Conservation (phyloP, 169 alveolate species). For the Toxoplasma gondii region DNA sequence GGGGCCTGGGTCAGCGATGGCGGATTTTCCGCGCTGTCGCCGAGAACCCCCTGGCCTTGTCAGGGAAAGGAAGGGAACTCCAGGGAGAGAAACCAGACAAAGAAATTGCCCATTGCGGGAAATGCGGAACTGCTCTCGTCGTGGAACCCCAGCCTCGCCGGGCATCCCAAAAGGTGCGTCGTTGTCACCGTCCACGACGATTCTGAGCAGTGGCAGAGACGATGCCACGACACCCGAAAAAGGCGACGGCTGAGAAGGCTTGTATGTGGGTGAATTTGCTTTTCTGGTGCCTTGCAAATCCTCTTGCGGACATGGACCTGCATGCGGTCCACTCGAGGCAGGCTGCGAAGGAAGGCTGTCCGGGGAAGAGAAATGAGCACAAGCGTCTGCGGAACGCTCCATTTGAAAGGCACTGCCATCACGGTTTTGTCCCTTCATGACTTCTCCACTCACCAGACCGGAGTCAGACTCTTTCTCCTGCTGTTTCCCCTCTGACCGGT, state of each 20-base stretch:
- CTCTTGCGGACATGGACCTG: neutral
- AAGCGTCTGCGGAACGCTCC: neutral
- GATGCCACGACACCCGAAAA: neutral
- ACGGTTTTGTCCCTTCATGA: no score
- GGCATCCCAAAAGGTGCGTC: neutral
- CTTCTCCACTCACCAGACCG: no score
- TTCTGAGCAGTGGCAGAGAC: neutral
- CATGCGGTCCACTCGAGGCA: neutral
- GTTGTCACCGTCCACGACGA: constrained; percentile 13
- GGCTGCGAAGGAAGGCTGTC: neutral
- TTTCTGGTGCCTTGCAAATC: neutral
- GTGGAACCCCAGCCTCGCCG: neutral
- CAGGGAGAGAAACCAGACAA: constrained; percentile 25
- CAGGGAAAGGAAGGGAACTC: constrained; percentile 17
- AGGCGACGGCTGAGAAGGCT: no score
- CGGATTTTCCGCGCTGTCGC: neutral
- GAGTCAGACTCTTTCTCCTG: no score
- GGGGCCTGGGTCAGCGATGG: neutral
- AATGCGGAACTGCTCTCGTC: constrained; percentile 24
- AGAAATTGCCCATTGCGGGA: neutral
- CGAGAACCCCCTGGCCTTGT: neutral
- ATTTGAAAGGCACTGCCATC: no score
- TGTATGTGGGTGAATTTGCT: neutral
- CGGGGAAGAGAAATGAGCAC: neutral
- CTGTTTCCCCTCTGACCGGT: no score